Base-by-base conservation (phyloP, 2,329 filamentous ascomycete species). In the Fusarium sp. region DNA sequence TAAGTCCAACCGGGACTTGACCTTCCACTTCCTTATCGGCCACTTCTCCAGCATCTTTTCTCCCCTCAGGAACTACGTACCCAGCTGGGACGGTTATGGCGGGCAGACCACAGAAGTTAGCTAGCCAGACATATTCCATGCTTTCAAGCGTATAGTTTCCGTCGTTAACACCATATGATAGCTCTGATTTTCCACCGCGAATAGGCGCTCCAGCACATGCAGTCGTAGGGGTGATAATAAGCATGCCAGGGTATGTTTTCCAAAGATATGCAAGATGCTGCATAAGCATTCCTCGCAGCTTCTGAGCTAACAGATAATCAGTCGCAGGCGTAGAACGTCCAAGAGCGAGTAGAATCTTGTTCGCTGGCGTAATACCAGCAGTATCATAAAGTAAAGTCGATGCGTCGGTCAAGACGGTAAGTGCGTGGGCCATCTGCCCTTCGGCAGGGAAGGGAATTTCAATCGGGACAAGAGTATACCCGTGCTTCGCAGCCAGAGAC, bases 141-240 rank as follows among this genome's bases (percentile, higher is more conserved):
- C 78, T 80, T 52, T 78, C 70, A 25, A 84, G 74, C 0, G 83
- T 85, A 18, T 75, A 75, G 61, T 83, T 81, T 6, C 82, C 83
- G 48, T 85, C 82, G 31, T 78, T 83, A 1, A 84, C 58, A 2
- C 83, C 83, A 39, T 79, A 76, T 3, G 56, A 64, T 5, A 82
- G 65, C 69, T 84, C 82, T 2, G 67, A 72, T 6, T 70, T 40
- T 4, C 72, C 69, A 0, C 76, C 67, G 0, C 74, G 74, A 40
- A 85, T 81, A 4, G 78, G 81, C 74, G 81, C 81, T 7, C 83
- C 83, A 0, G 81, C 79, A 46, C 81, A 84, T 17, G 76, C 76
- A 1, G 88, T 90, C 0, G 90, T 92, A 0, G 92, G 91, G 1
- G 90, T 90, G 6, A 93, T 79, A 51, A 94, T 89, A 20, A 94